Evolutionary conservation across 1,284 basidiomycete species (phyloP), one percentile per base, ranked within the genome.

Genomic region (Malassezia yamatoensis): DNA sequence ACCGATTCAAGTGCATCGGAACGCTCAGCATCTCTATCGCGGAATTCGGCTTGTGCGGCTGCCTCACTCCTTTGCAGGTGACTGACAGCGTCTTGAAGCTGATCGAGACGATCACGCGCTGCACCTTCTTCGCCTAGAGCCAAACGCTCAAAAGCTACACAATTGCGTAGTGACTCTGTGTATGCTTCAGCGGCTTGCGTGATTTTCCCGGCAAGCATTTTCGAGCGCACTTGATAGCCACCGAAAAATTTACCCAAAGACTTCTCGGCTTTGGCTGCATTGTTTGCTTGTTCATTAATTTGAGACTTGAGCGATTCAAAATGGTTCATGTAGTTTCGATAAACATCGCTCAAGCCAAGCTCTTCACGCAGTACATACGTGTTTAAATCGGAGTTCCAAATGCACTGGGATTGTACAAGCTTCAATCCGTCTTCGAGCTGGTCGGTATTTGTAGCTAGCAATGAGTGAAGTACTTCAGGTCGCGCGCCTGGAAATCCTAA

Each of bases 231-330:
- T 69, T 88, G 83, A 76, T 98, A 98, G 2, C 94, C 94, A 39
- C 90, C 91, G 7, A 98, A 81, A 20, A 83, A 81, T 62, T 93
- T 83, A 12, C 79, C 81, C 16, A 98, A 82, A 76, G 90, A 91
- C 82, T 93, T 96, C 79, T 98, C 94, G 5, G 81, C 76, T 78
- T 96, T 99, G 39, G 82, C 77, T 0, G 87, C 85, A 68, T 85
- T 87, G 45, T 79, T 81, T 0, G 88, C 88, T 68, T 88, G 86
- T 66, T 82, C 83, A n/a, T 83, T 77, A 84, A 99, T 89, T 43
- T 78, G 76, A n/a, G 84, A 83, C 21, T 85, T 82, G 53, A 80
- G 80, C 40, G 82, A 78, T 11, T 82, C 79, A 51, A 96, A 78
- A 46, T 85, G 77, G 7, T 79, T 72, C 0, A 78, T 73, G 66